These are phyloP conservation scores for Gyrodon lividus DNA, from an alignment of 768 basidiomycete genomes.

Conservation along the genomic window DNA sequence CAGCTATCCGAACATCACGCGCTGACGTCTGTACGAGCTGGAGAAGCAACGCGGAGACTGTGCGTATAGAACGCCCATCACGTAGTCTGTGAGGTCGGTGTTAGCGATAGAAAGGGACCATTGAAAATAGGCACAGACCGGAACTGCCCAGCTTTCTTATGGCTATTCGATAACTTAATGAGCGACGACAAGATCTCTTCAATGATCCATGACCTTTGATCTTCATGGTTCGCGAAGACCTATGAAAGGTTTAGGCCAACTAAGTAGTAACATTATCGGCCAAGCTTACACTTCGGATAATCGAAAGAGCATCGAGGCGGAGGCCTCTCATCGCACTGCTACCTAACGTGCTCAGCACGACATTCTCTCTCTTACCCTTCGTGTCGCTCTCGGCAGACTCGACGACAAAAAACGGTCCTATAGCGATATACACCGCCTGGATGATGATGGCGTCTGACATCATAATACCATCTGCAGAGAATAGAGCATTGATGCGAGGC, in stretches of 20 bases:
- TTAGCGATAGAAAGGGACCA: not conserved
- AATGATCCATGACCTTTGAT: conserved; percentile 95
- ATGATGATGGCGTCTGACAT: conserved; percentile 93
- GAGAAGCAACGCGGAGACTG: conserved; percentile 87
- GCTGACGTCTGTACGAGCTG: conserved; percentile 97
- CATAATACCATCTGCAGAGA: conserved; percentile 63
- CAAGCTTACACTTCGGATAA: conserved; percentile 77
- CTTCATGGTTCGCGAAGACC: conserved; percentile 90
- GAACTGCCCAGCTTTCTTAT: conserved; percentile 88
- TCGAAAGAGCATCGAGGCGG: conserved; percentile 74
- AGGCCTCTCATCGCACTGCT: conserved; percentile 80
- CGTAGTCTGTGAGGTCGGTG: conserved; percentile 57
- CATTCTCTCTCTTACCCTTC: conserved; percentile 54
- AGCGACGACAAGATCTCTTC: conserved; percentile 92
- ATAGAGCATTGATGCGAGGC: conserved; percentile 70
- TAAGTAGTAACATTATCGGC: not conserved
- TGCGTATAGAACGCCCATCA: conserved; percentile 89
- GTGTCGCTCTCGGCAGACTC: conserved; percentile 59
- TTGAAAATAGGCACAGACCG: conserved; percentile 46
- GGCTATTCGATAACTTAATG: conserved; percentile 86
- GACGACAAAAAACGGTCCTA: conserved; percentile 92
- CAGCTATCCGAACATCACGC: conserved; percentile 78
- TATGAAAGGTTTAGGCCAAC: conserved; percentile 30
- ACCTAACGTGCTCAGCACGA: conserved; percentile 66
- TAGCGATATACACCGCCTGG: conserved; percentile 87